phyloP scores from a whole-genome alignment of 2,329 filamentous ascomycete genomes.

The Phaeosphaeria sp. region DNA sequence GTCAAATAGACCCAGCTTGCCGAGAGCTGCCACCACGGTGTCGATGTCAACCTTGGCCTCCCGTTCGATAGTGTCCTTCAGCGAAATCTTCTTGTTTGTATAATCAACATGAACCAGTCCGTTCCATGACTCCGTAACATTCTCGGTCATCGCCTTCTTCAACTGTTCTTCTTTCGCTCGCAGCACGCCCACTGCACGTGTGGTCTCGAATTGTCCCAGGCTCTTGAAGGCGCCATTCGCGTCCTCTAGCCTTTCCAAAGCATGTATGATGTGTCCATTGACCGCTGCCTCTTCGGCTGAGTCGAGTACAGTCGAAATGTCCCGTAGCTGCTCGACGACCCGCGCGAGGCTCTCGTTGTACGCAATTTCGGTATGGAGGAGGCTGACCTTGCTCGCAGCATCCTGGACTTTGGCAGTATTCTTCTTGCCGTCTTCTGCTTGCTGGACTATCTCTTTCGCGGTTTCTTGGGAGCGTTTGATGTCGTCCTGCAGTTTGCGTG shows the following conservation, averaged over 20 bases:
- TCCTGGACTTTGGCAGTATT: slow-evolving; percentile 71
- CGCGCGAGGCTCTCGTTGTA: slow-evolving; percentile 63
- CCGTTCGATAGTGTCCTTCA: slow-evolving; percentile 59
- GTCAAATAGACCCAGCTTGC: slow-evolving; percentile 50
- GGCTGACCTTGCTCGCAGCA: slow-evolving; percentile 60
- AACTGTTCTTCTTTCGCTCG: slow-evolving; percentile 70
- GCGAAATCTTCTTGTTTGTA: slow-evolving; percentile 61
- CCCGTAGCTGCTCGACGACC: slow-evolving; percentile 59
- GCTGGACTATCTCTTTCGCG: slow-evolving; percentile 79
- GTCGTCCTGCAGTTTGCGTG: slow-evolving; percentile 83
- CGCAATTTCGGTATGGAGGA: slow-evolving; percentile 65
- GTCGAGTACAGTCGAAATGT: slow-evolving; percentile 58
- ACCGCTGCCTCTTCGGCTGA: slow-evolving; percentile 54
- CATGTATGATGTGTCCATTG: slow-evolving; percentile 53
- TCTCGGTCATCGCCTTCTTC: slow-evolving; percentile 69
- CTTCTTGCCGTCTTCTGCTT: slow-evolving; percentile 73
- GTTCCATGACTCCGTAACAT: slow-evolving; percentile 75
- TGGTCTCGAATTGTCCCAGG: slow-evolving; percentile 67
- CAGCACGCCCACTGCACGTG: slow-evolving; percentile 70
- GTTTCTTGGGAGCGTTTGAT: slow-evolving; percentile 81
- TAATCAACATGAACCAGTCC: slow-evolving; percentile 69
- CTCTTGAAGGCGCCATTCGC: slow-evolving; percentile 63
- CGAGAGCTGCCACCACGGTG: slow-evolving; percentile 45
- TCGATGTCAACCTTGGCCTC: slow-evolving; percentile 38
- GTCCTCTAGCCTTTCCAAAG: slow-evolving; percentile 58